Evolutionary conservation across 805 yeast genomes (phyloP), one percentile per base, ranked within the genome.

Genomic region (Starmera quercuum): DNA sequence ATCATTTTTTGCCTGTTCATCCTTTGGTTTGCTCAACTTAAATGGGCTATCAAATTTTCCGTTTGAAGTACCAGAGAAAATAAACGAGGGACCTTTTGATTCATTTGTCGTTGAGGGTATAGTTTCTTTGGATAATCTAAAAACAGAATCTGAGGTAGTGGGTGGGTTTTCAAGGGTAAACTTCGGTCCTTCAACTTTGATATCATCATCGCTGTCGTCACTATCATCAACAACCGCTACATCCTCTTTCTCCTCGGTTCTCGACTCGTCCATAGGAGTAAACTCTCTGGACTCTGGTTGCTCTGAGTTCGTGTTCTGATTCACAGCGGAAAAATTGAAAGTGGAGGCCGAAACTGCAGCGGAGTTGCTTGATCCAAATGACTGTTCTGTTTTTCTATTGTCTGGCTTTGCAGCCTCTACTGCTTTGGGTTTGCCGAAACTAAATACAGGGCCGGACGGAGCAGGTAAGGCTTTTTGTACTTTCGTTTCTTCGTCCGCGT

Each of bases 161-260:
- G 78, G 78, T 20, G 68, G 64, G 20, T 61, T 47, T 12, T 51
- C 53, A 20, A 73, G 41, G 7, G 66, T 68, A 52, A 84, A 84
- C 11, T 65, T 57, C 15, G 95, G 94, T 1, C 94, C 94, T 54
- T 83, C 73, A 20, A 81, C 70, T 50, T 77, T 79, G 18, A 78
- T 56, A 24, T 76, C 83, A 15, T 76, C 75, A 22, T 76, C 83
- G 1, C 73, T 65, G 29, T 73, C 78, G 2, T 47, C 47, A 23
- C 28, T 43, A 19, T 44, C 51, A 11, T 45, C 49, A 30, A 46
- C 32, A 13, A 44, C 37, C 5, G 44, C 28, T n/a, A 36, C 38
- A 7, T 38, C 40, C 21, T 38, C 35, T 19, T 20, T 35, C 12
- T 26, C 24, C 23, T 30, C 33, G 6, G 14, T 6, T 28, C 20